Conservation (phyloP, 2,329 filamentous ascomycete genomes). For the Apiospora pterosperma region DNA sequence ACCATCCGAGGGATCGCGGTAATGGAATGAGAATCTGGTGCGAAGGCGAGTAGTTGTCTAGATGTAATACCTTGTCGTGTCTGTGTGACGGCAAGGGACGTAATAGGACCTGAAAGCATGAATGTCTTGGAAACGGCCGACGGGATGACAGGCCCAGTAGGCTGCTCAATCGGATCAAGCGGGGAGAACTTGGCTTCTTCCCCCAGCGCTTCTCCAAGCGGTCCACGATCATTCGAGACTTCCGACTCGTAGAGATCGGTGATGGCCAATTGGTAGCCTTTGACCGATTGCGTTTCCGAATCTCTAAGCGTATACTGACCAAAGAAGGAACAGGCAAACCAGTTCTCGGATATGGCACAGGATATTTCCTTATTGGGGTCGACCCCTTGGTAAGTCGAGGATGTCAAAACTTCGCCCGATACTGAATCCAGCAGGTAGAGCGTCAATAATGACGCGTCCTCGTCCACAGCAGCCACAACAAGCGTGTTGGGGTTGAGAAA, state of each 20-base stretch:
- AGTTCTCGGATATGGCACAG: slow-evolving; percentile 86
- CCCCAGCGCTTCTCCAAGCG: slow-evolving; percentile 46
- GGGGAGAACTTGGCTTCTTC: slow-evolving; percentile 72
- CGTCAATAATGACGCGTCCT: slow-evolving; percentile 56
- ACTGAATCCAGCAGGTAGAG: slow-evolving; percentile 83
- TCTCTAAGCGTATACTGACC: slow-evolving; percentile 57
- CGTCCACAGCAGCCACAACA: slow-evolving; percentile 67
- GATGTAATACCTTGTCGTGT: slow-evolving; percentile 90
- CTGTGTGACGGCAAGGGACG: slow-evolving; percentile 76
- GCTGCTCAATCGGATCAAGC: slow-evolving; percentile 60
- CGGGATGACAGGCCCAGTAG: slow-evolving; percentile 59
- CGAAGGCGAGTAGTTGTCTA: slow-evolving; percentile 74
- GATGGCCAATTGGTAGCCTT: slow-evolving; percentile 82
- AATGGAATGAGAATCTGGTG: slow-evolving; percentile 71
- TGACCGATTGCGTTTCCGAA: slow-evolving; percentile 54
- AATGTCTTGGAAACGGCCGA: slow-evolving; percentile 78
- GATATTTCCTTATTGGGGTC: slow-evolving; percentile 72
- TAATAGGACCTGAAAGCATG: slow-evolving; percentile 75
- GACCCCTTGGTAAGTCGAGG: slow-evolving; percentile 67
- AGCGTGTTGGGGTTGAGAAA: slow-evolving; percentile 88
- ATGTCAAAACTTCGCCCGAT: slow-evolving; percentile 76
- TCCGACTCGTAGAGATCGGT: slow-evolving; percentile 90
- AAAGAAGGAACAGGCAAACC: slow-evolving; percentile 84
- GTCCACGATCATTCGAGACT: slow-evolving; percentile 78
- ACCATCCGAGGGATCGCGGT: slow-evolving; percentile 74